Conservation (phyloP, 805 yeast species). For the Jamesozyma hellenica region DNA sequence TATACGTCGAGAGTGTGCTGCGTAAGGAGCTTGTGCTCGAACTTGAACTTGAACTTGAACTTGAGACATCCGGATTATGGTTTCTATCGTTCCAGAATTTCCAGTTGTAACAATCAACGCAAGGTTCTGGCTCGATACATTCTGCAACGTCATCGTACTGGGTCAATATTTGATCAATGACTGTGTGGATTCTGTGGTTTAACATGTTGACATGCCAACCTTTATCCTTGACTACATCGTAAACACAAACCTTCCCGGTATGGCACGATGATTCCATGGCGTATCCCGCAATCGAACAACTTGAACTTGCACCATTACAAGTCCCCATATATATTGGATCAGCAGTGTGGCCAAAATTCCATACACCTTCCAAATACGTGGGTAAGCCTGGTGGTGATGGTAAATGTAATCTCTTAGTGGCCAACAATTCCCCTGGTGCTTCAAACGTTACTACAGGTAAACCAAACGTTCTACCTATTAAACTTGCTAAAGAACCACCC, state of each 20-base stretch:
- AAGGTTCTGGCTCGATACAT: slow-evolving; percentile 69
- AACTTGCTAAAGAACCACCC: slow-evolving; percentile 77
- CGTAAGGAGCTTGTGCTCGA: slow-evolving; percentile 11
- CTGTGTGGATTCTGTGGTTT: slow-evolving; percentile 85
- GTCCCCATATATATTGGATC: slow-evolving; percentile 96
- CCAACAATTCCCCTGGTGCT: slow-evolving; percentile 85
- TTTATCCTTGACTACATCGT: slow-evolving; percentile 77
- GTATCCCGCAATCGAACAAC: slow-evolving; percentile 87
- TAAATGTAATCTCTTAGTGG: slow-evolving; percentile 73
- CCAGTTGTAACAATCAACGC: slow-evolving; percentile 90
- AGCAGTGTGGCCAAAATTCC: slow-evolving; percentile 95
- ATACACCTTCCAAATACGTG: slow-evolving; percentile 63
- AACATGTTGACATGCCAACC: slow-evolving; percentile 87
- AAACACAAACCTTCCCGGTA: slow-evolving; percentile 75
- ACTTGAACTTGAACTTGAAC: slow-evolving; percentile 2
- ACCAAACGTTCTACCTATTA: slow-evolving; percentile 83
- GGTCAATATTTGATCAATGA: slow-evolving; percentile 68
- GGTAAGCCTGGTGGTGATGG: slow-evolving; percentile 92
- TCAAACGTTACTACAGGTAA: slow-evolving; percentile 83
- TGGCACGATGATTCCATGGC: slow-evolving; percentile 97
- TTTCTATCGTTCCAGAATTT: slow-evolving; percentile 44
- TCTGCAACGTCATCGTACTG: slow-evolving; percentile 67
- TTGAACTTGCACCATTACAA: slow-evolving; percentile 84
- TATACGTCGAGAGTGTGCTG: slow-evolving; percentile 15
- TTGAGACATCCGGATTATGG: slow-evolving; percentile 9